phyloP scores from a whole-genome alignment of 2,329 filamentous ascomycete genomes.

The Verticillium nonalfalfae region DNA sequence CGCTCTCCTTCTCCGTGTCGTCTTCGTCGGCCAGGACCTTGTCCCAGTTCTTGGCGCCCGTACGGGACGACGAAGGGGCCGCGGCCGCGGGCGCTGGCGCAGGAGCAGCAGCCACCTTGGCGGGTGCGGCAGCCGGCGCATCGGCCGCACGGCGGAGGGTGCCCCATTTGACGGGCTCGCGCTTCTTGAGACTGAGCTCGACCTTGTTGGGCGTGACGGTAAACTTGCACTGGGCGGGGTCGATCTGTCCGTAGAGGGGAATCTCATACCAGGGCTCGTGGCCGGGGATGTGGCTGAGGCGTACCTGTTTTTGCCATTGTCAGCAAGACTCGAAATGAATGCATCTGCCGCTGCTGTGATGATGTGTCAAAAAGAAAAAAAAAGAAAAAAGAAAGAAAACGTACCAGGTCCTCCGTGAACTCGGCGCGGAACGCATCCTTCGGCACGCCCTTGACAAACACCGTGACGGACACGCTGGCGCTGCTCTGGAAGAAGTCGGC shows the following conservation, averaged over 20 bases:
- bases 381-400: no score
- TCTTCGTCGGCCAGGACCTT: constrained; percentile 53
- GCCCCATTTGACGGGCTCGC: constrained; percentile 62
- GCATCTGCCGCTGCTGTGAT: not conserved
- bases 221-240: constrained; percentile 52
- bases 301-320: constrained; percentile 2
- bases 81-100: constrained; percentile 1
- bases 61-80: constrained; percentile 72
- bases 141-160: constrained; percentile 14
- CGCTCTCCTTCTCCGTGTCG: constrained; percentile 55
- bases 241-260: constrained; percentile 56
- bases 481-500: constrained; percentile 26
- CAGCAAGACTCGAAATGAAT: not conserved
- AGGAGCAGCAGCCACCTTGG: not conserved
- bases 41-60: constrained; percentile 89
- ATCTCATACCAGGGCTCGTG: constrained; percentile 10
- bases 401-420: constrained; percentile 16
- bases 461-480: constrained; percentile 26
- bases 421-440: constrained; percentile 32
- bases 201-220: constrained; percentile 72
- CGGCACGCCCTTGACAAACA: constrained; percentile 35
- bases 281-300: constrained; percentile 11
- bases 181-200: constrained; percentile 69
- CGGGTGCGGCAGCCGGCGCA: not conserved
- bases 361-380: no score